These are phyloP conservation scores for Rhodosporidiobolus sp. DNA, from an alignment of 768 basidiomycete genomes.

Conservation along the genomic window DNA sequence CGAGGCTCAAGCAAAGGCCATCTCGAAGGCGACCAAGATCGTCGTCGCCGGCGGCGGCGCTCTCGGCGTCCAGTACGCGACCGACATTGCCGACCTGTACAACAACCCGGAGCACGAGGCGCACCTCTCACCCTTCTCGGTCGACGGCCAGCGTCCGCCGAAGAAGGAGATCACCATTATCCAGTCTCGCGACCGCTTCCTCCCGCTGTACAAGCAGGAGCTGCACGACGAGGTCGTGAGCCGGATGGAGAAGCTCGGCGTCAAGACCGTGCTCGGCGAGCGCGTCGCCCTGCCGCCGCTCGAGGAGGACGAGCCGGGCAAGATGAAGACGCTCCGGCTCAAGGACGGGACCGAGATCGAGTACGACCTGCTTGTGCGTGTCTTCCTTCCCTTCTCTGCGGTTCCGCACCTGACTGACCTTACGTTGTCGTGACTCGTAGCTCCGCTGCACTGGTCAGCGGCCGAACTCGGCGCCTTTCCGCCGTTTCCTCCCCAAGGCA, in stretches of 20 bases:
- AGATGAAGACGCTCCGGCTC: conserved; percentile 2
- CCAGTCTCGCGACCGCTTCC: conserved; percentile 42
- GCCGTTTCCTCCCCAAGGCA: conserved; percentile 30
- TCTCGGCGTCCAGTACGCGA: conserved; percentile 45
- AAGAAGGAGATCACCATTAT: conserved; percentile 44
- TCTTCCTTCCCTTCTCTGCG: neutral
- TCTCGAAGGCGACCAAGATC: conserved; percentile 28
- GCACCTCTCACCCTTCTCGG: neutral
- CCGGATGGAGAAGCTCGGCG: conserved; percentile 42
- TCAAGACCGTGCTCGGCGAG: conserved; percentile 42
- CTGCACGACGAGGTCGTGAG: conserved; percentile 38
- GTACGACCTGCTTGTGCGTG: conserved; percentile 32
- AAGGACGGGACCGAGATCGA: conserved; percentile 17
- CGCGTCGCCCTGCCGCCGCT: conserved; percentile 26
- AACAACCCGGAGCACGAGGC: conserved; percentile 27
- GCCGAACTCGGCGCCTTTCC: conserved; percentile 42
- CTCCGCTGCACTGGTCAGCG: conserved; percentile 44
- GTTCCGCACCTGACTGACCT: neutral
- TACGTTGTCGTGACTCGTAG: too few species aligned
- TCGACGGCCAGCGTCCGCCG: neutral
- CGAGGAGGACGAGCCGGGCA: conserved; percentile 16
- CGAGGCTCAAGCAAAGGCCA: conserved; percentile 13
- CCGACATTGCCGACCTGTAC: conserved; percentile 42
- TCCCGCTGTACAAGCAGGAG: conserved; percentile 41
- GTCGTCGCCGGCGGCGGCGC: conserved; percentile 45